These are phyloP conservation scores for Malassezia psittaci DNA, from an alignment of 1,284 basidiomycete species.

Conservation along the genomic window DNA sequence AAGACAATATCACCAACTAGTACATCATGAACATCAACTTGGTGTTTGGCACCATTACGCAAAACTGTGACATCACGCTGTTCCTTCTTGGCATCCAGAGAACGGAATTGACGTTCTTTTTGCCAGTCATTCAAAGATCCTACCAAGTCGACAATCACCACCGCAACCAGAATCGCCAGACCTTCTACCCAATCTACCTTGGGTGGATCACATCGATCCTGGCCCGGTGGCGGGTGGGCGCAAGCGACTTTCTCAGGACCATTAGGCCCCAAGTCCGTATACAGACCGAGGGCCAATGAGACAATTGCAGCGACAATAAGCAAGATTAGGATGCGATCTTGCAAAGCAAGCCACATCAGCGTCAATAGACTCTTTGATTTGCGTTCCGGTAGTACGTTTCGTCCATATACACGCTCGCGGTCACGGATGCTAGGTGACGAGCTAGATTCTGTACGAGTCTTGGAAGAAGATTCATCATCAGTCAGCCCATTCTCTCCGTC, in stretches of 20 bases:
- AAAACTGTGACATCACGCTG: conserved; percentile 86
- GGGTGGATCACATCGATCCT: conserved; percentile 22
- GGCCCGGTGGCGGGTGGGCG: conserved; percentile 43
- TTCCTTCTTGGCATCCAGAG: conserved; percentile 87
- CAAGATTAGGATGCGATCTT: conserved; percentile 86
- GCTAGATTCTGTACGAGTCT: conserved; percentile 19
- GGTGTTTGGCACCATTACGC: conserved; percentile 74
- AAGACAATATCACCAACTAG: conserved; percentile 86
- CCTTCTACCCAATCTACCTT: conserved; percentile 89
- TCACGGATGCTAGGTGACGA: conserved; percentile 23
- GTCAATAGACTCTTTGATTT: conserved; percentile 67
- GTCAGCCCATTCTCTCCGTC: conserved; percentile 50
- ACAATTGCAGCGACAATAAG: conserved; percentile 82
- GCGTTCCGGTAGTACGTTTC: conserved; percentile 69
- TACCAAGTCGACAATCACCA: conserved; percentile 55
- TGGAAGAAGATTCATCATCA: neutral
- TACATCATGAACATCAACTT: conserved; percentile 65
- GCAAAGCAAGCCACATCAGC: conserved; percentile 87
- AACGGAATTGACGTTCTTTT: conserved; percentile 89
- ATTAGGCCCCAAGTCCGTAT: conserved; percentile 72
- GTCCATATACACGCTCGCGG: conserved; percentile 58
- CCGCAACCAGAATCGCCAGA: conserved; percentile 86
- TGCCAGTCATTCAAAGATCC: conserved; percentile 89
- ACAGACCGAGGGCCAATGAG: conserved; percentile 84
- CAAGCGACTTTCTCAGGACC: conserved; percentile 53